A percentile compares a stretch with the other conserved stretches of the same genome.
Conservation (phyloP, 2,329 filamentous ascomycete genomes). For the Stemphylium vesicarium region DNA sequence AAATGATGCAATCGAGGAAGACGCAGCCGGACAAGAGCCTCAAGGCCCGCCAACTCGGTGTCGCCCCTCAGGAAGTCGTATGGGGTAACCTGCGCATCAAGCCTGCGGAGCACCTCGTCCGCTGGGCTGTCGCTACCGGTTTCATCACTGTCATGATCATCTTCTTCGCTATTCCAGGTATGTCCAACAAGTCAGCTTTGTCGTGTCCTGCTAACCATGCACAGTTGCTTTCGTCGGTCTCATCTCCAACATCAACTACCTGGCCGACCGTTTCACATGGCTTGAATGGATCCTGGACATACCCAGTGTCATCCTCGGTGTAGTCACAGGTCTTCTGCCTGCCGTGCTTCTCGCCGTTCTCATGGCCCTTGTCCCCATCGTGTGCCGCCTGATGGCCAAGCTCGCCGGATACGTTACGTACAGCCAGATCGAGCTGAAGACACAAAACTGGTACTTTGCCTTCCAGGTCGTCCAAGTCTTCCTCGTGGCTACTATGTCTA, state of each 20-base stretch:
- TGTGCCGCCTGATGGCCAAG: constrained; percentile 49
- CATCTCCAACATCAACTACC: constrained; percentile 54
- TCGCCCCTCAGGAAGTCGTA: constrained; percentile 55
- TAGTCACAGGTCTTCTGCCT: constrained; percentile 56
- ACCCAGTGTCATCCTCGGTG: constrained; percentile 50
- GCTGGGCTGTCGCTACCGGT: constrained; percentile 45
- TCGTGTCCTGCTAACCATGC: constrained; percentile 14
- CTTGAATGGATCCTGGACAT: constrained; percentile 53
- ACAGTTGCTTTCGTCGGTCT: constrained; percentile 52
- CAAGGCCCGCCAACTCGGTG: constrained; percentile 51
- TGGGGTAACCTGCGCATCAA: constrained; percentile 55
- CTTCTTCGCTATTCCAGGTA: constrained; percentile 54
- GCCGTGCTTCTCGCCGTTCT: constrained; percentile 52
- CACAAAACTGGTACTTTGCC: constrained; percentile 89
- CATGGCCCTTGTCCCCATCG: constrained; percentile 54
- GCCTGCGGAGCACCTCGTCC: constrained; percentile 37
- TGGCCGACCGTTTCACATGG: constrained; percentile 48
- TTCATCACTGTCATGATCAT: constrained; percentile 52
- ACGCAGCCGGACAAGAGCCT: constrained; percentile 46
- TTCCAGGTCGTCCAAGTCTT: constrained; percentile 97
- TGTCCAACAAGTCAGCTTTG: not conserved
- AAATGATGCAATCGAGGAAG: constrained; percentile 60
- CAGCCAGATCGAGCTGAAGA: constrained; percentile 67
- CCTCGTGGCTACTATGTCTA: constrained; percentile 81
- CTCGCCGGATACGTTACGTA: constrained; percentile 49